These are phyloP conservation scores for Akanthomyces lecanii DNA, from an alignment of 2,329 filamentous ascomycete genomes.

Conservation along the genomic window DNA sequence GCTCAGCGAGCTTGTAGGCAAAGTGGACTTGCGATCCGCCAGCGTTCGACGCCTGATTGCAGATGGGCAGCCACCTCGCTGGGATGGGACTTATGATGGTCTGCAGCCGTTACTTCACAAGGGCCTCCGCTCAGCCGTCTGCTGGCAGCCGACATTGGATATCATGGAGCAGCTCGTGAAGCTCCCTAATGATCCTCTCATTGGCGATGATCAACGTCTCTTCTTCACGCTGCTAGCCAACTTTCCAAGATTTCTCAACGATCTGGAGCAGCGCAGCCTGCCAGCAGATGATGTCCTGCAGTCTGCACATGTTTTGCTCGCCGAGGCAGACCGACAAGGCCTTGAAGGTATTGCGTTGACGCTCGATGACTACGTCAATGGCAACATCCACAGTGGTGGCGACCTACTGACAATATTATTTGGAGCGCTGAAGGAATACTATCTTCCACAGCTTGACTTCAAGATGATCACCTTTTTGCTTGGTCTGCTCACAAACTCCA, in stretches of 20 bases:
- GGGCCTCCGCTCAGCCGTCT: slow-evolving; percentile 80
- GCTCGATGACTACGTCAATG: slow-evolving; percentile 65
- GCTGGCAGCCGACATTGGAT: slow-evolving; percentile 71
- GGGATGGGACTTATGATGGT: slow-evolving; percentile 87
- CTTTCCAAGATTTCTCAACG: slow-evolving; percentile 76
- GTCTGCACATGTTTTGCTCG: slow-evolving; percentile 65
- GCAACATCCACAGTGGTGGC: slow-evolving; percentile 60
- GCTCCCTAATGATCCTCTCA: slow-evolving; percentile 72
- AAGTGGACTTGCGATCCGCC: slow-evolving; percentile 72
- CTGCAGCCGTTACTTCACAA: slow-evolving; percentile 85
- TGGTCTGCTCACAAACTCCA: slow-evolving; percentile 82
- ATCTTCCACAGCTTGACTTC: slow-evolving; percentile 79
- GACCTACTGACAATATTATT: slow-evolving; percentile 76
- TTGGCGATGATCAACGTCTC: slow-evolving; percentile 77
- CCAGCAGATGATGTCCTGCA: slow-evolving; percentile 53
- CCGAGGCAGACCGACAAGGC: slow-evolving; percentile 69
- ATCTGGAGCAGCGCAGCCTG: slow-evolving; percentile 60
- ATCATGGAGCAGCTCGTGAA: slow-evolving; percentile 74
- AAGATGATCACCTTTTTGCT: slow-evolving; percentile 84
- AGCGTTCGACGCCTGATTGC: slow-evolving; percentile 65
- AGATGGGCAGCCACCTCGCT: slow-evolving; percentile 76
- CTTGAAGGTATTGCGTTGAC: slow-evolving; percentile 63
- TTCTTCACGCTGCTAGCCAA: slow-evolving; percentile 90
- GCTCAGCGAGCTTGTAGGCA: slow-evolving; percentile 80
- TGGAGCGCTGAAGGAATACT: slow-evolving; percentile 68